Evolutionary conservation across 2,329 filamentous ascomycete species (phyloP), one percentile per base, ranked within the genome.

Genomic region (Pseudofabraea citricarpa): DNA sequence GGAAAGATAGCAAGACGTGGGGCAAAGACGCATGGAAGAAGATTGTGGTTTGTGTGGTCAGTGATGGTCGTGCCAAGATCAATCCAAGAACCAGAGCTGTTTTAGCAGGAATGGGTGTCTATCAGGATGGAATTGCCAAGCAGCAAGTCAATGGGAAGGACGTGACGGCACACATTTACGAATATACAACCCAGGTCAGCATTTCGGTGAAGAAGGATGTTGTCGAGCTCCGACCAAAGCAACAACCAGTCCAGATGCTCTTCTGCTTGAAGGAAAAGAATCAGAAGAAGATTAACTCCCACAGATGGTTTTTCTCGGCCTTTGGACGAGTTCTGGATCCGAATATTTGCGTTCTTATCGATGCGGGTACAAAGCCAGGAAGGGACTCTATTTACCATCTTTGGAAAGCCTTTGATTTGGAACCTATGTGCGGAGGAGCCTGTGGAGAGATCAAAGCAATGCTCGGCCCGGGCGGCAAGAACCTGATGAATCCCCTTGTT

Each of bases 221-320:
- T 32, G 91, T 97, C 7, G 77, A 83, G 37, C 74, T 97, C 39
- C 87, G 93, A 50, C 84, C 85, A 36, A 88, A 90, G 59, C 85
- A 86, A 48, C 90, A 93, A 49, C 91, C 93, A 0, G 87, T 98
- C 2, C 93, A 98, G 69, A 85, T 98, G 72, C 79, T 98, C 4
- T 98, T 98, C 73, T 98, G 93, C 64, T 68, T 98, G 48, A 98
- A 98, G 72, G 93, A 98, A 63, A 97, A 96, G 79, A 98, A 98
- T 63, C 90, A 96, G 71, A 98, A 98, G 74, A 98, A 98, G 75
- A 98, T 98, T 78, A 98, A 98, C 64, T 97, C 93, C 0, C 93
- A 98, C 65, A 77, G 93, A 63, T 98, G 93, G 93, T 97, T 98
- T 71, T 98, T 98, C 75, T 86, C 94, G 56, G 93, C 91, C 0